Percentiles rank a stretch among this genome's conserved stretches.
Evolutionary conservation across 2,329 filamentous ascomycete species (phyloP).

Genomic region (Apiospora phragmitis): DNA sequence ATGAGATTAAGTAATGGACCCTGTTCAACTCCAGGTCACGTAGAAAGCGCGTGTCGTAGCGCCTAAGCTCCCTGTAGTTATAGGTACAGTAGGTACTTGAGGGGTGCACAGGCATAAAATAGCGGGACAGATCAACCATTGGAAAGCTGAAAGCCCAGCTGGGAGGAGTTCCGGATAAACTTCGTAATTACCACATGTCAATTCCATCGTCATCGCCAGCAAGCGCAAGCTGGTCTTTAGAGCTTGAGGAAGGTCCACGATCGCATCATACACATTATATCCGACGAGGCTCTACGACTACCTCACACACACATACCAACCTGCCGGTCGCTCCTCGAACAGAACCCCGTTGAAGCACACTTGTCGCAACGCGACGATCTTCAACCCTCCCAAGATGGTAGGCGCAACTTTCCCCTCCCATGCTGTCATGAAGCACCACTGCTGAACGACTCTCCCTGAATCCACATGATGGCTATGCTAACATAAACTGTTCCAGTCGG

Average conservation of each 20-base stretch:
- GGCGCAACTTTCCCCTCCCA: background rate
- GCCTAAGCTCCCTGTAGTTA: background rate
- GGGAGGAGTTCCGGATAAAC: background rate
- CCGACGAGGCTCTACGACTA: background rate
- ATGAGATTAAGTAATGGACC: background rate
- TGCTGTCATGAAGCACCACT: background rate
- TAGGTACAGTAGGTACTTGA: background rate
- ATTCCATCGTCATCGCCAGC: background rate
- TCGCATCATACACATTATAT: background rate
- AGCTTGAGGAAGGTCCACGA: background rate
- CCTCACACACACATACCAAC: background rate
- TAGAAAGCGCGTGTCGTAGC: background rate
- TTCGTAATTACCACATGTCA: background rate
- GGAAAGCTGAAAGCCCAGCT: background rate
- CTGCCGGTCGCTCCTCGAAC: background rate
- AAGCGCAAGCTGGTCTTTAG: background rate
- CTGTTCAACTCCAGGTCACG: background rate
- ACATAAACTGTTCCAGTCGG: constrained; percentile 61
- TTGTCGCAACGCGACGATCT: background rate
- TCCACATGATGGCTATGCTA: background rate
- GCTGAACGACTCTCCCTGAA: background rate
- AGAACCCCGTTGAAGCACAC: background rate
- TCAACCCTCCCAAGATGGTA: constrained; percentile 4
- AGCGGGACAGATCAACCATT: background rate
- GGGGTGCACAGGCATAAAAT: background rate